These are phyloP conservation scores for Gossypium gossypioides DNA, from an alignment of 441 rosid genomes.

Conservation along the genomic window DNA sequence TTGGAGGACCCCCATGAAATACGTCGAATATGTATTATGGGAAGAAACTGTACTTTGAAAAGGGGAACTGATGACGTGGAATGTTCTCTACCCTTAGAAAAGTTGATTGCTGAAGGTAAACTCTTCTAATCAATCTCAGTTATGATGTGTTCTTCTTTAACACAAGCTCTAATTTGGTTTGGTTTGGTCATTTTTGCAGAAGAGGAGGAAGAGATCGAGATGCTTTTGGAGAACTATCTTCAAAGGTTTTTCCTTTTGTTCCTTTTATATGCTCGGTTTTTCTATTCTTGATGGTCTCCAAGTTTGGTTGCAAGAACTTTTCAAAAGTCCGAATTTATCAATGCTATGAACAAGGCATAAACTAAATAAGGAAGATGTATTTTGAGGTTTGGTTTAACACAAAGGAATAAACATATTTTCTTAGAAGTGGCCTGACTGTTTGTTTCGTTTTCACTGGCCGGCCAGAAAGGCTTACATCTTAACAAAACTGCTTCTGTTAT, in stretches of 20 bases:
- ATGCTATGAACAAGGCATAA: neutral
- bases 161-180: slow-evolving; percentile 6
- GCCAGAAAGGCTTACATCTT: neutral
- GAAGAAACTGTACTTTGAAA: slow-evolving; percentile 65
- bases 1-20: slow-evolving; percentile 94
- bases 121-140: neutral
- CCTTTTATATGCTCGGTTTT: neutral
- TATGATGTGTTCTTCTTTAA: neutral
- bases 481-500: neutral
- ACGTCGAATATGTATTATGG: slow-evolving; percentile 91
- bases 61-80: slow-evolving; percentile 48
- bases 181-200: slow-evolving; percentile 38
- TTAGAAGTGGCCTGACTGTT: neutral
- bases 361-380: neutral
- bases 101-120: slow-evolving; percentile 89
- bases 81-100: slow-evolving; percentile 68
- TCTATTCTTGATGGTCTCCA: neutral
- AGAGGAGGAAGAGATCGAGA: slow-evolving; percentile 98
- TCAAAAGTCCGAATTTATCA: neutral
- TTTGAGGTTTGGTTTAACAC: neutral
- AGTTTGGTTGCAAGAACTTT: neutral
- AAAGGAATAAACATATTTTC: neutral
- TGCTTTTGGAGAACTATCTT: slow-evolving; percentile 94
- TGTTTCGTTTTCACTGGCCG: neutral
- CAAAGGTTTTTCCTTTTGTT: slow-evolving; percentile 50